A percentile compares a stretch with the other conserved stretches of the same genome.
These are phyloP conservation scores for Arthroderma uncinatum DNA, from an alignment of 2,329 filamentous ascomycete genomes.

Conservation along the genomic window DNA sequence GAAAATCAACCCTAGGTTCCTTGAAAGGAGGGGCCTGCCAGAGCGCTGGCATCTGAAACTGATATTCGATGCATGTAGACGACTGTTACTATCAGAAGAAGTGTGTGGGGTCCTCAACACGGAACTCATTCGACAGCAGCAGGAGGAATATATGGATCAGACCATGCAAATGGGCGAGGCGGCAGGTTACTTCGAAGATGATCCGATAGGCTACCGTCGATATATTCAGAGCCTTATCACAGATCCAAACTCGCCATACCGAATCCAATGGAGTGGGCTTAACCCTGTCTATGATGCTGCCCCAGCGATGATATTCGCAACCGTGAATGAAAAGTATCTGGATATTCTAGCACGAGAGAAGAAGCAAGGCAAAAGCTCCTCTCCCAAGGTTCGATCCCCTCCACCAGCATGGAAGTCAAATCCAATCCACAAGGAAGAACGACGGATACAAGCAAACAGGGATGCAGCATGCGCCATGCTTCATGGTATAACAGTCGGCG, in stretches of 20 bases:
- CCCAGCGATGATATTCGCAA: conserved; percentile 21
- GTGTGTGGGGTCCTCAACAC: conserved; percentile 22
- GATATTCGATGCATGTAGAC: conserved; percentile 26
- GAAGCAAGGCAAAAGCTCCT: not conserved
- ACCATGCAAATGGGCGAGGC: conserved; percentile 15
- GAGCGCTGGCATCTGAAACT: conserved; percentile 26
- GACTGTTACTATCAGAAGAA: conserved; percentile 21
- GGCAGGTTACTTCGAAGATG: conserved; percentile 16
- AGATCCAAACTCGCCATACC: conserved; percentile 19
- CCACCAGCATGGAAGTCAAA: conserved; percentile 12
- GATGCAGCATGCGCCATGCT: conserved; percentile 26
- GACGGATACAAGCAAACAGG: conserved; percentile 23
- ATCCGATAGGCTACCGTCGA: conserved; percentile 23
- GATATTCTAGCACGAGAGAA: conserved; percentile 13
- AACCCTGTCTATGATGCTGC: conserved; percentile 24
- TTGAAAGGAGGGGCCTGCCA: conserved; percentile 19
- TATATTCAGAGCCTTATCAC: conserved; percentile 19
- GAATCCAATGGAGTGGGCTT: conserved; percentile 23
- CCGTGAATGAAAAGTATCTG: conserved; percentile 30
- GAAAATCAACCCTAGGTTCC: conserved; percentile 14
- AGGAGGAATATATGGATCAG: conserved; percentile 22
- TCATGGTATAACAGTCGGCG: conserved; percentile 27
- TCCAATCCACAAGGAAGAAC: conserved; percentile 7
- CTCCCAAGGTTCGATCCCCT: conserved; percentile 9
- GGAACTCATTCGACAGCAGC: conserved; percentile 21